Evolutionary conservation across 805 yeast species (phyloP), one percentile per base, ranked within the genome.

Genomic region (Blastobotrys terrestris): DNA sequence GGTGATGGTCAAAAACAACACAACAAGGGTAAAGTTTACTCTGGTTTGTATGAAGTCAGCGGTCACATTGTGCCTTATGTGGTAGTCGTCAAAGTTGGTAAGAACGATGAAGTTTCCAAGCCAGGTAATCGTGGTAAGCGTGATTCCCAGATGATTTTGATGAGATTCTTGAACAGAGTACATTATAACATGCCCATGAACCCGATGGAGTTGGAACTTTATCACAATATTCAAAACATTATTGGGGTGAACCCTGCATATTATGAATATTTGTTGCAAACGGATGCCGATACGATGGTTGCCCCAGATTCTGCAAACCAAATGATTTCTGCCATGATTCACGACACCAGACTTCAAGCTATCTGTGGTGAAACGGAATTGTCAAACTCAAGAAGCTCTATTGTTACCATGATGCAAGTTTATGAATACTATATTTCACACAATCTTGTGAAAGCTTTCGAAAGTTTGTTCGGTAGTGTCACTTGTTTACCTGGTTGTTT

Each of bases 71-170:
- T 80, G 31, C 85, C 85, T 0, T 71, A 79, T 57, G 62, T 80
- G 46, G 78, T 78, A 3, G 64, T 80, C 52, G 84, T 80, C 46
- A 80, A 80, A 65, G 80, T 81, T 53, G 85, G 85, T 44, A 78
- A 81, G 31, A 82, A 84, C 2, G 77, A 74, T 8, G 85, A 80
- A 63, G 77, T 75, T 13, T 73, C 73, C 52, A 66, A 77, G 48
- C 85, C 85, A 13, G 85, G 85, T 55, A 80, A 80, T 65, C 74
- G 85, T 62, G 85, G 85, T 64, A 80, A 80, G 66, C 80, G 85
- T 63, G 85, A 80, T 61, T 78, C 84, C 15, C 85, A 80, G 64
- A 73, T 80, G 67, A 67, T 80, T 43, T 68, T 80, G 60, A 80
- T 80, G 85, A 69, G 81, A 13, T 80, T 79, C 69, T 67, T 80